Percentiles rank a stretch among this genome's conserved stretches.
Conservation (phyloP, 2,329 filamentous ascomycete genomes). For the Celoporthe dispersa region DNA sequence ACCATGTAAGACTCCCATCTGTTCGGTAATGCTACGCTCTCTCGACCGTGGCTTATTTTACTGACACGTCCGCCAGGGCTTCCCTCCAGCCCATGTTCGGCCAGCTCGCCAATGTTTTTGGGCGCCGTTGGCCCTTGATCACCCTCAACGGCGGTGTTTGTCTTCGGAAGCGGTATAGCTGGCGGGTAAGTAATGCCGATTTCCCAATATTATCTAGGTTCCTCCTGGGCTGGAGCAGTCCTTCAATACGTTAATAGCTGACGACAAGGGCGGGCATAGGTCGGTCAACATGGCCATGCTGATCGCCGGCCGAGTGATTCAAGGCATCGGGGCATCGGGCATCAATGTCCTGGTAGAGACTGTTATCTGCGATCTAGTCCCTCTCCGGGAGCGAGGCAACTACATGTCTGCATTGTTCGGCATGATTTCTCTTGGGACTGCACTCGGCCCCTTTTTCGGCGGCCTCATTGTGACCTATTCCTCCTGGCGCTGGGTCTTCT, state of each 20-base stretch:
- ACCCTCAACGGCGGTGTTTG: constrained; percentile 50
- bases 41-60: background rate
- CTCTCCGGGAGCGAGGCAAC: constrained; percentile 43
- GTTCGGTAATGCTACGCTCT: background rate
- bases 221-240: too few relatives aligned
- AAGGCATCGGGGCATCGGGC: constrained; percentile 50
- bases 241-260: background rate
- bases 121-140: constrained; percentile 49
- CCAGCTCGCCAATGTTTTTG: constrained; percentile 49
- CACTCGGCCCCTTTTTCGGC: constrained; percentile 15
- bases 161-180: constrained; percentile 56
- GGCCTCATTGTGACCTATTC: constrained; percentile 10
- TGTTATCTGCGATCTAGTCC: constrained; percentile 32
- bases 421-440: background rate
- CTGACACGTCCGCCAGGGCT: background rate
- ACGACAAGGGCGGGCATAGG: background rate
- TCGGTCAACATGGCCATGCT: constrained; percentile 46
- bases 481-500: constrained; percentile 25
- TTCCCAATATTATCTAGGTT: background rate
- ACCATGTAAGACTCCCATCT: constrained; percentile 32
- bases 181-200: constrained; percentile 40
- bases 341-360: constrained; percentile 40
- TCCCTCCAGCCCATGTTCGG: constrained; percentile 55
- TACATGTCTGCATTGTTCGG: constrained; percentile 41
- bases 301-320: constrained; percentile 53